Percentiles rank a stretch among this genome's conserved stretches.
Evolutionary conservation across 352 stramenopile genomes (phyloP).

Genomic region (Phytophthora colocasiae): DNA sequence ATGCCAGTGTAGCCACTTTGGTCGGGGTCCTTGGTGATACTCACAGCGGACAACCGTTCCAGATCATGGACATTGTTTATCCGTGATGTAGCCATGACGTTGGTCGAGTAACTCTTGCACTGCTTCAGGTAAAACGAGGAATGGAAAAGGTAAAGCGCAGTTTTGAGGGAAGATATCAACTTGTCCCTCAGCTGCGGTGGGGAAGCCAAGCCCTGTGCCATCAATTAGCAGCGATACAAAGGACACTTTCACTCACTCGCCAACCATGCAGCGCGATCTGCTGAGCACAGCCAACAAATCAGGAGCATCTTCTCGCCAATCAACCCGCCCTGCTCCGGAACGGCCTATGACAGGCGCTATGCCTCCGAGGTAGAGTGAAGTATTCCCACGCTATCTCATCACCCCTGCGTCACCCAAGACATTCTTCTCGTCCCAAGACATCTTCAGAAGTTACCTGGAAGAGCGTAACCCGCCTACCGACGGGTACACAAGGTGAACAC

Average conservation of each 20-base stretch:
- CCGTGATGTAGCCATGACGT: conserved; percentile 19
- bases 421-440: too few relatives aligned
- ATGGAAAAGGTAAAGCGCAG: conserved; percentile 1
- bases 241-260: not conserved
- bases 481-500: too few relatives aligned
- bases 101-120: conserved; percentile 1
- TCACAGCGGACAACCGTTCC: conserved; percentile 47
- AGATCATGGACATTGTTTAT: conserved; percentile 22
- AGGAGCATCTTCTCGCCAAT: too few relatives aligned
- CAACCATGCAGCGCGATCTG: conserved; percentile 15
- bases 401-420: too few relatives aligned
- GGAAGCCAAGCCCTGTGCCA: not conserved
- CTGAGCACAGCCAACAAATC: conserved; percentile 36
- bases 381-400: too few relatives aligned
- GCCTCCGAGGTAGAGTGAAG: too few relatives aligned
- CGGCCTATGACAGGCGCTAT: too few relatives aligned
- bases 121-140: conserved; percentile 20
- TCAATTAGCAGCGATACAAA: not conserved
- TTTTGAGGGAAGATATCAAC: conserved; percentile 4
- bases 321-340: too few relatives aligned
- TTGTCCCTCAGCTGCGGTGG: not conserved
- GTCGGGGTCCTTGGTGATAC: conserved; percentile 31
- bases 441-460: too few relatives aligned
- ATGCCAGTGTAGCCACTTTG: conserved; percentile 29
- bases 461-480: too few relatives aligned